A percentile compares a stretch with the other conserved stretches of the same genome.
phyloP scores from a whole-genome alignment of 169 alveolate species.

The Miamiensis avidus region DNA sequence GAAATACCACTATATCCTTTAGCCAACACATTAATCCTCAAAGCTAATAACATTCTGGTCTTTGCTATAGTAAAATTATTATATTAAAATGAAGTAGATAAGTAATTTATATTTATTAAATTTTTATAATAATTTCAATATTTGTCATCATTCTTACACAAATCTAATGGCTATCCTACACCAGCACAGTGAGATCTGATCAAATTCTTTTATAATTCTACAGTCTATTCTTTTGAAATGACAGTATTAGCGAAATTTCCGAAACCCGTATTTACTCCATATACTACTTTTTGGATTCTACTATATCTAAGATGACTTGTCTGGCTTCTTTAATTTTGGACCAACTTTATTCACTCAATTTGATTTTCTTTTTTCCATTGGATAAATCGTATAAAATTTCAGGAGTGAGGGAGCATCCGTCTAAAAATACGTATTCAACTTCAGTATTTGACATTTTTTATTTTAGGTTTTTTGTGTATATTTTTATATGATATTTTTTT shows the following conservation, averaged over 20 bases:
- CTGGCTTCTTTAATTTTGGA: not conserved
- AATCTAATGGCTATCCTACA: constrained; percentile 51
- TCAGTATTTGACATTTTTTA: too few species aligned
- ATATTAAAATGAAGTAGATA: too few species aligned
- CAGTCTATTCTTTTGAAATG: constrained; percentile 41
- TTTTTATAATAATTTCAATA: not conserved
- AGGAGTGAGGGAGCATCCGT: not conserved
- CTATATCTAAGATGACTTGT: not conserved
- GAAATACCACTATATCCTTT: constrained; percentile 65
- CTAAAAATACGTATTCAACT: not conserved
- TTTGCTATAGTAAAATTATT: too few species aligned
- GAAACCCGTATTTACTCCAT: constrained; percentile 71
- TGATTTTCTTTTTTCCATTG: not conserved
- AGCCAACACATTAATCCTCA: constrained; percentile 58
- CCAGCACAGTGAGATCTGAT: constrained; percentile 73
- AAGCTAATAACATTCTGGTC: constrained; percentile 44
- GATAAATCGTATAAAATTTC: not conserved
- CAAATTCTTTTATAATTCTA: constrained; percentile 47
- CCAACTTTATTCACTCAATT: not conserved
- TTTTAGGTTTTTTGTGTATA: not conserved
- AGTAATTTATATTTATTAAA: too few species aligned
- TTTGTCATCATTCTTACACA: not conserved
- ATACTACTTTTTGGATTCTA: constrained; percentile 15
- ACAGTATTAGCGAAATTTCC: constrained; percentile 57
- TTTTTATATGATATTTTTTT: not conserved